Evolutionary conservation across 345 rosid species (phyloP).

Genomic region (Syzygium jambos): DNA sequence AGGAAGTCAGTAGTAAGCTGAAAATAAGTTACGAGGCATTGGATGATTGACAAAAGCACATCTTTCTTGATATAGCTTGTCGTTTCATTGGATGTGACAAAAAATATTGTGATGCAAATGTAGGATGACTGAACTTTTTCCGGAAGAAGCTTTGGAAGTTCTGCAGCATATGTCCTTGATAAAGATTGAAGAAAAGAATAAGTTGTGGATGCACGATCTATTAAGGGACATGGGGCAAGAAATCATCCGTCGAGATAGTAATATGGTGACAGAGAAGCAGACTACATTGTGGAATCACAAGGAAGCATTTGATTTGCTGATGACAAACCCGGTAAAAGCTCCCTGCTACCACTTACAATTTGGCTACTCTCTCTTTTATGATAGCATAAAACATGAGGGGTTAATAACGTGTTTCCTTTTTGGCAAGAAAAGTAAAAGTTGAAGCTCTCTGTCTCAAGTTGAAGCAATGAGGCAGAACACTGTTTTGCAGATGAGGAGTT

Average conservation of each 20-base stretch:
- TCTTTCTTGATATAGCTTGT: neutral
- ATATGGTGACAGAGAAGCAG: neutral
- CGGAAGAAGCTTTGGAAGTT: rapidly evolving
- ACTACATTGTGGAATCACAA: neutral
- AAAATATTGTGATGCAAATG: rapidly evolving
- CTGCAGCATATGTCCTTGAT: neutral
- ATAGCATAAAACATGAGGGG: no score
- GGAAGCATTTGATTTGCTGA: neutral
- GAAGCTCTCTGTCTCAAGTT: no score
- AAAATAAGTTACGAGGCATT: neutral
- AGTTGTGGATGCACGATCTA: neutral
- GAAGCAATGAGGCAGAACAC: no score
- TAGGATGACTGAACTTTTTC: neutral
- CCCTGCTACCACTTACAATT: no score
- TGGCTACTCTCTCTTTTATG: no score
- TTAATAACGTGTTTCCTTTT: no score
- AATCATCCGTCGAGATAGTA: neutral
- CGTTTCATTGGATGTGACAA: rapidly evolving
- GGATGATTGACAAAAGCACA: rapidly evolving
- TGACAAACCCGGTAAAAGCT: no score
- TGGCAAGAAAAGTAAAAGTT: no score
- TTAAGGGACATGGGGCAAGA: neutral
- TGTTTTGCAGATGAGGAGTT: no score
- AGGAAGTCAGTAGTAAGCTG: rapidly evolving
- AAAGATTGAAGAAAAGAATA: rapidly evolving